Conservation (phyloP, 441 rosid species). For the Croton laevigatus region DNA sequence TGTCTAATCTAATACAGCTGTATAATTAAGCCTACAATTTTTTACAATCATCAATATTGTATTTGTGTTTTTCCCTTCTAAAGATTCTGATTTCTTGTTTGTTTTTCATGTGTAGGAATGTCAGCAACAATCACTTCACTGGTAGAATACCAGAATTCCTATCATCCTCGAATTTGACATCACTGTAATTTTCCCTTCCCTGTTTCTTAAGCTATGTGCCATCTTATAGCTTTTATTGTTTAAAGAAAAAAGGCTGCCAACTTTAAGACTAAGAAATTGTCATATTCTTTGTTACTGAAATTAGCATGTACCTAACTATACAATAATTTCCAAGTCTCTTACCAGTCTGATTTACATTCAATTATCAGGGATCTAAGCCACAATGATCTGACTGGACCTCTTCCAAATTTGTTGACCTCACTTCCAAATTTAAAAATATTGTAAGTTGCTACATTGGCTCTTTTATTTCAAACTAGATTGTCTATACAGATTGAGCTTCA, state of each 20-base stretch:
- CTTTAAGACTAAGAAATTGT: background rate
- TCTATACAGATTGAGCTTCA: background rate
- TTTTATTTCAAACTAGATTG: background rate
- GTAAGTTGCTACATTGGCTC: slow-evolving; percentile 32
- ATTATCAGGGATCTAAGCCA: slow-evolving; percentile 55
- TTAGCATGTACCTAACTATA: background rate
- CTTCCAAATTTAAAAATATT: slow-evolving; percentile 42
- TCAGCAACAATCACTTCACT: slow-evolving; percentile 52
- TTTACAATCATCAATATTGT: slow-evolving; percentile 7
- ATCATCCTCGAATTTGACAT: slow-evolving; percentile 38
- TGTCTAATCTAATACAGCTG: slow-evolving; percentile 44
- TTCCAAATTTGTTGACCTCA: slow-evolving; percentile 35
- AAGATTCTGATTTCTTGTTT: background rate
- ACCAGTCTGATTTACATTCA: slow-evolving; percentile 14
- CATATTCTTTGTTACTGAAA: background rate
- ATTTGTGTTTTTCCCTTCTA: background rate
- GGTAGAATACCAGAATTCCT: slow-evolving; percentile 44
- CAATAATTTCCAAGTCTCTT: background rate
- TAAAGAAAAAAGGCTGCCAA: background rate
- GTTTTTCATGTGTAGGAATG: slow-evolving; percentile 37
- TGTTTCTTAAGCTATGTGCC: slow-evolving; percentile 4
- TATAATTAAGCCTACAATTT: slow-evolving; percentile 30
- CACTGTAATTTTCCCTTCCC: slow-evolving; percentile 46
- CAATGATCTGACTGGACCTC: slow-evolving; percentile 42
- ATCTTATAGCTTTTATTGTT: background rate